These are phyloP conservation scores for Phoenix roebelenii DNA, from an alignment of 176 grass and related monocot genomes.

Conservation along the genomic window DNA sequence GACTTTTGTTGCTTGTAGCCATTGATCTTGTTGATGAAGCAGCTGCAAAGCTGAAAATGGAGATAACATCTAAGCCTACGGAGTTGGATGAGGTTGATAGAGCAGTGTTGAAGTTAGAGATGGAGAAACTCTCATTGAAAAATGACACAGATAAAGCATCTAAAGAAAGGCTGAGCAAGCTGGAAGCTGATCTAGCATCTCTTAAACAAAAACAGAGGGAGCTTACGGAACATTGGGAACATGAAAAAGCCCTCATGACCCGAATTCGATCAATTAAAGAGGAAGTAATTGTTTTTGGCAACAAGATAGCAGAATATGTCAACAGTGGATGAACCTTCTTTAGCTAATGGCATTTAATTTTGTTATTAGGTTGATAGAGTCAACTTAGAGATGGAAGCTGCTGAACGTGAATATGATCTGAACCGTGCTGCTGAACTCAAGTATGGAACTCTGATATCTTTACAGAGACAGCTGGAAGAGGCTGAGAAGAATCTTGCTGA, in stretches of 20 bases:
- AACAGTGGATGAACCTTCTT: slow-evolving; percentile 7
- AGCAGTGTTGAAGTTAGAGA: slow-evolving; percentile 87
- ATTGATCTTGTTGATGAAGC: slow-evolving; percentile 98
- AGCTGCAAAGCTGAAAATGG: slow-evolving; percentile 95
- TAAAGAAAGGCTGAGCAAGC: slow-evolving; percentile 72
- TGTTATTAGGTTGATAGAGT: slow-evolving; percentile 75
- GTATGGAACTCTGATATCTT: slow-evolving; percentile 64
- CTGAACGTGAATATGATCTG: slow-evolving; percentile 82
- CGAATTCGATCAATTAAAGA: slow-evolving; percentile 82
- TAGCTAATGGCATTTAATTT: slow-evolving; percentile 3
- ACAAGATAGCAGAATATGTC: too few species aligned
- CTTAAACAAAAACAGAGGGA: slow-evolving; percentile 75
- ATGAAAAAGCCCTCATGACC: slow-evolving; percentile 80
- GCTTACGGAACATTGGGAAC: slow-evolving; percentile 79
- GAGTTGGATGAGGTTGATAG: slow-evolving; percentile 90
- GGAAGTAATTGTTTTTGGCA: slow-evolving; percentile 37
- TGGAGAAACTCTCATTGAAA: slow-evolving; percentile 92
- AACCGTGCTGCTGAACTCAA: slow-evolving; percentile 89
- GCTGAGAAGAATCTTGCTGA: slow-evolving; percentile 71
- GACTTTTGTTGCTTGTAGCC: slow-evolving; percentile 34
- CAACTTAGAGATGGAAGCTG: slow-evolving; percentile 92
- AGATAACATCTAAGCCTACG: slow-evolving; percentile 92
- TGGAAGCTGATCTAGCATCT: slow-evolving; percentile 75
- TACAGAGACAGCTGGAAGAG: slow-evolving; percentile 80
- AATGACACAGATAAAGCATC: slow-evolving; percentile 87